A percentile compares a stretch with the other conserved stretches of the same genome.
Evolutionary conservation across 1,139 yeast genomes (phyloP).

Genomic region (Tardiomyces blankii): DNA sequence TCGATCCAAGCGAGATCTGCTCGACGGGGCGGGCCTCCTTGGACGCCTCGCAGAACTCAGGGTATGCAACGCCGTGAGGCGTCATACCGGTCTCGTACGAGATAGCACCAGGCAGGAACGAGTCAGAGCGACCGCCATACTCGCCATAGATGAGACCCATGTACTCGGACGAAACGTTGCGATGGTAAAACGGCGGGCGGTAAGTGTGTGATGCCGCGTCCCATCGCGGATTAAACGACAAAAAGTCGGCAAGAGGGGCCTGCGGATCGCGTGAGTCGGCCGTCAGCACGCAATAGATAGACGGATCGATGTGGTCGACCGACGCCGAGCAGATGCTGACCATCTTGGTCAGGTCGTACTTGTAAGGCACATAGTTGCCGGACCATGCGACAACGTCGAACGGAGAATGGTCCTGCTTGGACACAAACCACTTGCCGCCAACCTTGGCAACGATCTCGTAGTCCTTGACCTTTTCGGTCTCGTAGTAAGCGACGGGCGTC

Average conservation of each 20-base stretch:
- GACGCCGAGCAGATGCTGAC: too few relatives aligned
- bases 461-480: not conserved
- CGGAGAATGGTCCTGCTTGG: too few relatives aligned
- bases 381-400: too few relatives aligned
- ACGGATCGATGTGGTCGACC: too few relatives aligned
- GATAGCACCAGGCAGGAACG: not conserved
- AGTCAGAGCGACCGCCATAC: not conserved
- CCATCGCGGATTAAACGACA: not conserved
- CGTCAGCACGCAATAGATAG: too few relatives aligned
- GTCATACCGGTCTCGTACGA: not conserved
- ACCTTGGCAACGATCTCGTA: too few relatives aligned
- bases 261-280: too few relatives aligned
- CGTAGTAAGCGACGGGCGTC: conserved; percentile 16
- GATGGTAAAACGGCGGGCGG: not conserved
- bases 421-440: too few relatives aligned
- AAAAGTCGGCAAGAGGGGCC: not conserved
- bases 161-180: not conserved
- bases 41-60: not conserved
- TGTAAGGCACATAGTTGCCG: too few relatives aligned
- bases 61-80: not conserved
- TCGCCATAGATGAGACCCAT: not conserved
- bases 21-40: not conserved
- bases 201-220: not conserved
- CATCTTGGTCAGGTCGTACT: too few relatives aligned
- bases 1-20: not conserved